Evolutionary conservation across 306 rosid species (phyloP).

Genomic region (Abrus precatorius): DNA sequence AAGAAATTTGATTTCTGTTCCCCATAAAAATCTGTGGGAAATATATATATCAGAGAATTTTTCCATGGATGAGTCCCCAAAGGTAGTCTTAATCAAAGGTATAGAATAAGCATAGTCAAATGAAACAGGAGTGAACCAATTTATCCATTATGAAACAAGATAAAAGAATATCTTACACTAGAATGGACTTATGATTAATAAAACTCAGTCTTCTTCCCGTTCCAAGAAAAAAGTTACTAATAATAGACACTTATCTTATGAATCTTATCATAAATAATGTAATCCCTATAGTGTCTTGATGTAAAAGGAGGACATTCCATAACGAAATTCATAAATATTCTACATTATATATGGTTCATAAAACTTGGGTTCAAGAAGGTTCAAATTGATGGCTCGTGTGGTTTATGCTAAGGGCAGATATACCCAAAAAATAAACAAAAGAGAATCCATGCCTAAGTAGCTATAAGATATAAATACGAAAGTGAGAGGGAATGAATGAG

Average conservation of each 20-base stretch:
- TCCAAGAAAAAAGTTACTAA: constrained; percentile 40
- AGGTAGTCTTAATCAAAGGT: constrained; percentile 40
- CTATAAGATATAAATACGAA: constrained; percentile 44
- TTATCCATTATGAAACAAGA: constrained; percentile 44
- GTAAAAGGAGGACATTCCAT: constrained; percentile 52
- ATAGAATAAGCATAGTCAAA: constrained; percentile 42
- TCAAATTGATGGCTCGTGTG: constrained; percentile 48
- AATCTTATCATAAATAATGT: constrained; percentile 48
- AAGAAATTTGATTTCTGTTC: constrained; percentile 39
- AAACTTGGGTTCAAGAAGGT: constrained; percentile 44
- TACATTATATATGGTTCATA: constrained; percentile 39
- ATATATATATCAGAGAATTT: constrained; percentile 12
- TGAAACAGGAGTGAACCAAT: constrained; percentile 30
- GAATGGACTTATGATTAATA: constrained; percentile 1
- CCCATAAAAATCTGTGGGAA: constrained; percentile 41
- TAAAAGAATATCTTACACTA: constrained; percentile 39
- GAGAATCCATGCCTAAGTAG: constrained; percentile 52
- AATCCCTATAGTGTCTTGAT: constrained; percentile 30
- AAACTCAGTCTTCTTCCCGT: neutral
- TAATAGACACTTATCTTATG: constrained; percentile 46
- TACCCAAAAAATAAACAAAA: constrained; percentile 37
- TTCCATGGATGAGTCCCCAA: constrained; percentile 21
- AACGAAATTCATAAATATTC: constrained; percentile 47
- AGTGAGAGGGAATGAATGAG: constrained; percentile 45
- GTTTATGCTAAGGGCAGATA: constrained; percentile 45